Percentiles rank a stretch among this genome's conserved stretches.
Conservation (phyloP, 805 yeast genomes). For the Kregervanrija delftensis region DNA sequence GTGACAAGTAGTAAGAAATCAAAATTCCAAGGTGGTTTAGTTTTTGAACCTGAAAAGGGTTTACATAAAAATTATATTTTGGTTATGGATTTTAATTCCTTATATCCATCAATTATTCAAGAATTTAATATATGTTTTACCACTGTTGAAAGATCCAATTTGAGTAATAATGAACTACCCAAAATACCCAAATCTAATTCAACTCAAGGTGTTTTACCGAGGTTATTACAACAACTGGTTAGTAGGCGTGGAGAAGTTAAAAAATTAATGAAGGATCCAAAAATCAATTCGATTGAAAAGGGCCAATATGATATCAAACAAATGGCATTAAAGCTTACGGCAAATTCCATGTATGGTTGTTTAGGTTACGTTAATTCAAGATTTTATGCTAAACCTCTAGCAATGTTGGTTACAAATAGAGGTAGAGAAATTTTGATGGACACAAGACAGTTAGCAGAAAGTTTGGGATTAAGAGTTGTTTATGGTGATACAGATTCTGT, state of each 20-base stretch:
- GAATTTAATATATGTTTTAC: constrained; percentile 97
- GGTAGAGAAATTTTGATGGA: constrained; percentile 94
- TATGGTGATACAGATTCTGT: constrained; percentile 99
- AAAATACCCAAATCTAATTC: constrained; percentile 52
- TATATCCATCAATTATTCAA: constrained; percentile 95
- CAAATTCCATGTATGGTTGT: constrained; percentile 99
- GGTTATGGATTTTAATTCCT: constrained; percentile 97
- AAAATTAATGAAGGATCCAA: constrained; percentile 69
- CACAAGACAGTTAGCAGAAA: constrained; percentile 88
- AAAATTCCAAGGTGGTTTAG: constrained; percentile 49
- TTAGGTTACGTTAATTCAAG: constrained; percentile 87
- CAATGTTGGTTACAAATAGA: constrained; percentile 89
- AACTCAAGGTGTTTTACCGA: constrained; percentile 78
- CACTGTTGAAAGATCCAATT: constrained; percentile 66
- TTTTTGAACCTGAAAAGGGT: constrained; percentile 95
- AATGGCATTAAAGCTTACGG: constrained; percentile 92
- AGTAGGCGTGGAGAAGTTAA: constrained; percentile 91
- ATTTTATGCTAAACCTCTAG: constrained; percentile 92
- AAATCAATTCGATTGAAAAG: constrained; percentile 52
- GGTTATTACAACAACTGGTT: constrained; percentile 75
- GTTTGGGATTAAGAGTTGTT: constrained; percentile 73
- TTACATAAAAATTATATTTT: constrained; percentile 79
- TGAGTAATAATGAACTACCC: constrained; percentile 58
- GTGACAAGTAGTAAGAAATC: constrained; percentile 38
- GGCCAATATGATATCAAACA: constrained; percentile 93